These are phyloP conservation scores for Talaromyces amestolkiae DNA, from an alignment of 2,329 filamentous ascomycete species.

Conservation along the genomic window DNA sequence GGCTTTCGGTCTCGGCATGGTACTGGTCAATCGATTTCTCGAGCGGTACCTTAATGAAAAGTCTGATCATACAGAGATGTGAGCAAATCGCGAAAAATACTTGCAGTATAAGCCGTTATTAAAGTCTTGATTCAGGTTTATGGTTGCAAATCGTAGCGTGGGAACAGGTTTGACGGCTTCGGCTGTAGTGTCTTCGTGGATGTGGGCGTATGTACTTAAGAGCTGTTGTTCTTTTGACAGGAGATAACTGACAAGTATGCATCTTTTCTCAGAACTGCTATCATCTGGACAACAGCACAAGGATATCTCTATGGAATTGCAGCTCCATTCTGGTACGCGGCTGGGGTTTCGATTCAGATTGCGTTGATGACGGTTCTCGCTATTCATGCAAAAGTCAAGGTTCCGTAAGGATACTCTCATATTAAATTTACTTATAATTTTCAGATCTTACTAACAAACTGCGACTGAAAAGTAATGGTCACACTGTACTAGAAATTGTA, in stretches of 20 bases:
- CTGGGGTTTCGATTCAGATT: constrained; percentile 16
- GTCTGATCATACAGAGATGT: constrained; percentile 18
- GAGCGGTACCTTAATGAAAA: constrained; percentile 13
- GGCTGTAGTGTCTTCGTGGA: constrained; percentile 28
- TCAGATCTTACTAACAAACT: neutral
- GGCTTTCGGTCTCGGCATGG: constrained; percentile 17
- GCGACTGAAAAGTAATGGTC: constrained; percentile 10
- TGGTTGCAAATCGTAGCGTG: constrained; percentile 27
- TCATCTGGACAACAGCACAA: constrained; percentile 17
- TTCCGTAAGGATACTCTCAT: constrained; percentile 9
- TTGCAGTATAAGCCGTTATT: neutral
- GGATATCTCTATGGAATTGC: constrained; percentile 17
- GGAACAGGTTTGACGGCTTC: constrained; percentile 27
- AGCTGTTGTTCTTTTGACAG: neutral
- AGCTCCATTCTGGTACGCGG: constrained; percentile 17
- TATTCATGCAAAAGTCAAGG: constrained; percentile 19
- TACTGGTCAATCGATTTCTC: constrained; percentile 15
- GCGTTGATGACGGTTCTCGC: constrained; percentile 17
- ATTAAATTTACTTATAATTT: neutral
- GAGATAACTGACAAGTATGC: neutral
- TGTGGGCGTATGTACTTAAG: constrained; percentile 22
- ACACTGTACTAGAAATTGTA: constrained; percentile 17
- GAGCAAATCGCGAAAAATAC: neutral
- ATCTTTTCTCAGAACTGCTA: constrained; percentile 1
- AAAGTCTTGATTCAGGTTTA: constrained; percentile 19